Conservation (phyloP, 257 asterid species). For the Misopates orontium region DNA sequence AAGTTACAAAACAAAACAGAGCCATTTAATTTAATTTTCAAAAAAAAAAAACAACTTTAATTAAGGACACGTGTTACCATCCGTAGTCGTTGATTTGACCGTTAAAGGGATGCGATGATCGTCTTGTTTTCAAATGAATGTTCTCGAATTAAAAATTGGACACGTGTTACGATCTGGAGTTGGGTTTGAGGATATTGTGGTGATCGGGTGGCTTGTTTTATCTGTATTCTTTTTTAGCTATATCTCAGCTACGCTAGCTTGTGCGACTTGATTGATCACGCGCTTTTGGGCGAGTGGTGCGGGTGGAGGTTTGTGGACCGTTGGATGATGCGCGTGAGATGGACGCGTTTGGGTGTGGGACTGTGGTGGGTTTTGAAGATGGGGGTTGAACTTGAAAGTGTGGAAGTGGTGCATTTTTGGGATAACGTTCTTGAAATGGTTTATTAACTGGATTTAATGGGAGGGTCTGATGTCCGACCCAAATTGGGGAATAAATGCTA, state of each 20-base stretch:
- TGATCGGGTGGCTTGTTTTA: constrained; percentile 26
- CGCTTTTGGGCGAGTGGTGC: neutral
- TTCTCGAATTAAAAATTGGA: constrained; percentile 23
- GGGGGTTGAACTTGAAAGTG: constrained; percentile 1
- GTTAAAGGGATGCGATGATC: constrained; percentile 29
- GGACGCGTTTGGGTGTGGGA: constrained; percentile 18
- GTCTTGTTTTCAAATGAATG: constrained; percentile 30
- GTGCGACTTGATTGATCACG: neutral
- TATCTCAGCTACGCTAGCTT: neutral
- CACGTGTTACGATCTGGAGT: constrained; percentile 40
- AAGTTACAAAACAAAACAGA: constrained; percentile 22
- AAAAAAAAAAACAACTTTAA: too few relatives aligned
- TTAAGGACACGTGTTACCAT: constrained; percentile 41
- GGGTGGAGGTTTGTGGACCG: neutral
- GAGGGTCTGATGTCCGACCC: constrained; percentile 46
- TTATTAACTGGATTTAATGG: constrained; percentile 42
- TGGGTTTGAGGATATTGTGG: constrained; percentile 31
- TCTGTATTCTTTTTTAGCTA: constrained; percentile 17
- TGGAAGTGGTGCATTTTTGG: constrained; percentile 15
- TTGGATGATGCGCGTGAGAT: neutral
- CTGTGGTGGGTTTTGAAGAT: neutral
- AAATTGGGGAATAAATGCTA: constrained; percentile 18
- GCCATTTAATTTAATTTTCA: neutral
- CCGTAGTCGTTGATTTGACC: constrained; percentile 39
- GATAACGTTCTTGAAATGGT: constrained; percentile 59